phyloP scores from a whole-genome alignment of 73 alveolate genomes.

The Tetrahymena malaccensis region DNA sequence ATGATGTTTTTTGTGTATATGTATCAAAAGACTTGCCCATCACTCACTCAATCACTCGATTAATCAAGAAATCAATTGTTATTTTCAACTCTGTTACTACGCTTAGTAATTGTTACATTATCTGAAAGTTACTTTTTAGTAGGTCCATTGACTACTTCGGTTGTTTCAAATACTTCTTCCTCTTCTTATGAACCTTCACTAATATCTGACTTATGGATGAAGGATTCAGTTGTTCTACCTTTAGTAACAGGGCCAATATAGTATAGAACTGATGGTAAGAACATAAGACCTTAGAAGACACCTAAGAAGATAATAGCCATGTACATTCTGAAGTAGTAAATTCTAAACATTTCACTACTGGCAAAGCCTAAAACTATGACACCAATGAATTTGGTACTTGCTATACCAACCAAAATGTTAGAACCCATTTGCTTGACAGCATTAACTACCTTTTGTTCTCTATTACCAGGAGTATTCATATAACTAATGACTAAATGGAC shows the following conservation, averaged over 20 bases:
- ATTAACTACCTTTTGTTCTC: constrained; percentile 70
- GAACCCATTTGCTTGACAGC: constrained; percentile 81
- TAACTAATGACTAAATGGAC: constrained; percentile 81
- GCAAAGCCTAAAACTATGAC: constrained; percentile 88
- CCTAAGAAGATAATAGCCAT: constrained; percentile 76
- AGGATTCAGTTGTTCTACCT: not conserved
- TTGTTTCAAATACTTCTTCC: not conserved
- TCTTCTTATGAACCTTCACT: not conserved
- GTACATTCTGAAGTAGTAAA: constrained; percentile 92
- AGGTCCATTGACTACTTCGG: not conserved
- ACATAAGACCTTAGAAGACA: constrained; percentile 56
- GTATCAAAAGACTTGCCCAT: not conserved
- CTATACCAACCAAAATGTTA: constrained; percentile 84
- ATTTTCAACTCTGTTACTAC: not conserved
- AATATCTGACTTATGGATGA: not conserved
- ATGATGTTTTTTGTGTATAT: too few species aligned
- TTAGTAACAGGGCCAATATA: not conserved
- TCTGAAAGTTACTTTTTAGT: not conserved
- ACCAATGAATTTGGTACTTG: constrained; percentile 86
- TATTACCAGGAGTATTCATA: constrained; percentile 64
- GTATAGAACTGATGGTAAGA: not conserved
- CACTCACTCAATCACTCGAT: not conserved
- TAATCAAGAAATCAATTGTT: not conserved
- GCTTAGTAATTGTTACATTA: not conserved
- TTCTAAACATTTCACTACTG: constrained; percentile 73